Evolutionary conservation across 2,329 filamentous ascomycete genomes (phyloP).

Genomic region (Phaeosphaeria sp.): DNA sequence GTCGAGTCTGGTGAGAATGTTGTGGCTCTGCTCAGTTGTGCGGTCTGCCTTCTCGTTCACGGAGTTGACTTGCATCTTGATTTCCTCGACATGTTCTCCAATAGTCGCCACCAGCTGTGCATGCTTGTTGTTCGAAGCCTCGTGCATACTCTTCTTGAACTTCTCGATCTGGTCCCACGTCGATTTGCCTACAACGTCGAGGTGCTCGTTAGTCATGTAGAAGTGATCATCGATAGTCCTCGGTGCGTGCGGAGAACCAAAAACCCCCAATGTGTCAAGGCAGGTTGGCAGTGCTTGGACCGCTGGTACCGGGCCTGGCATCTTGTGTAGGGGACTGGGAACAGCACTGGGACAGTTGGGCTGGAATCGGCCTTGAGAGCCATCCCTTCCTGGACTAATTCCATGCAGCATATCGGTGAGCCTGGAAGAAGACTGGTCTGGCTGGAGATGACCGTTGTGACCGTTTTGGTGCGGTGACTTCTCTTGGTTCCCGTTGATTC

Average conservation of each 20-base stretch:
- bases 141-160: conserved; percentile 18
- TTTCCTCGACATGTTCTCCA: conserved; percentile 30
- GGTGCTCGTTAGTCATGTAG: conserved; percentile 45
- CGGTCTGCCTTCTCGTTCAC: conserved; percentile 31
- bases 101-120: conserved; percentile 24
- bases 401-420: conserved; percentile 38
- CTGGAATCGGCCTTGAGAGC: conserved; percentile 24
- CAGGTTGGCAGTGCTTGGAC: conserved; percentile 7
- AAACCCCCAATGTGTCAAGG: not conserved
- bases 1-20: conserved; percentile 32
- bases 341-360: conserved; percentile 35
- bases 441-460: conserved; percentile 10
- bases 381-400: conserved; percentile 20
- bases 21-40: conserved; percentile 22
- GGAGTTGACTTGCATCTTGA: conserved; percentile 33
- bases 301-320: conserved; percentile 8
- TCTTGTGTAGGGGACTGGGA: conserved; percentile 38
- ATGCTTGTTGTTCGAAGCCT: conserved; percentile 19
- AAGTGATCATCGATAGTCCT: conserved; percentile 40
- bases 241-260: conserved; percentile 9
- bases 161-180: conserved; percentile 31
- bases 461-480: conserved; percentile 1
- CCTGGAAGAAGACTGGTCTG: conserved; percentile 30
- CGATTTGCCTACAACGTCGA: conserved; percentile 40
- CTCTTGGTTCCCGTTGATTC: conserved; percentile 12